Percentiles rank a stretch among this genome's conserved stretches.
Evolutionary conservation across 2,329 filamentous ascomycete species (phyloP).

Genomic region (Colletotrichum melonis): DNA sequence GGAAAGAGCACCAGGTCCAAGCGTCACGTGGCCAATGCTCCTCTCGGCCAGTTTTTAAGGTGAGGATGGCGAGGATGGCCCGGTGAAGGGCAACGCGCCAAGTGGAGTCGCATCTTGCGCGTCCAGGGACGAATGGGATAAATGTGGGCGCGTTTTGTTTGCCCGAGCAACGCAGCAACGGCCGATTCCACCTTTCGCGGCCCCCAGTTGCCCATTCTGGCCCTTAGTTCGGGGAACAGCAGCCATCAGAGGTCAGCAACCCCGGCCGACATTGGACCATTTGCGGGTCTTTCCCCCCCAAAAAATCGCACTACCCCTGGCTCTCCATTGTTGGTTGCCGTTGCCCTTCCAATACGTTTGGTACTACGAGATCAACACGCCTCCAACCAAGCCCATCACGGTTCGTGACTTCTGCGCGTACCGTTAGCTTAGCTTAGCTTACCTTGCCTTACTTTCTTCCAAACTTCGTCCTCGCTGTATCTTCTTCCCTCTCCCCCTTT

Average conservation of each 20-base stretch:
- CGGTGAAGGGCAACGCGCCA: background rate
- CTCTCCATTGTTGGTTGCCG: slow-evolving; percentile 23
- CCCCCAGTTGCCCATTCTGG: background rate
- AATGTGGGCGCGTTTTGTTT: slow-evolving; percentile 31
- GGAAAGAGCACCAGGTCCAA: background rate
- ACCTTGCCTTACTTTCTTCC: background rate
- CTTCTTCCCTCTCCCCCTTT: background rate
- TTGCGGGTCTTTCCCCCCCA: background rate
- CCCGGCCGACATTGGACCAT: background rate
- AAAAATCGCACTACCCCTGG: background rate
- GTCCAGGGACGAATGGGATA: slow-evolving; percentile 1
- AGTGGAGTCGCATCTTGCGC: slow-evolving; percentile 19
- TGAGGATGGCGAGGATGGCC: background rate
- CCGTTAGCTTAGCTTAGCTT: too few species aligned
- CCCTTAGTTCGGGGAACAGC: background rate
- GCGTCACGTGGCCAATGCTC: slow-evolving; percentile 7
- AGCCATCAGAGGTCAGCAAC: background rate
- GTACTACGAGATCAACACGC: slow-evolving; percentile 27
- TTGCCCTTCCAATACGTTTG: slow-evolving; percentile 30
- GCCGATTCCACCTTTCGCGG: background rate
- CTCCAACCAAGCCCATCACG: slow-evolving; percentile 13
- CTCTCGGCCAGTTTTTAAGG: slow-evolving; percentile 4
- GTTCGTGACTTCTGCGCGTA: background rate
- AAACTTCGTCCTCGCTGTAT: background rate
- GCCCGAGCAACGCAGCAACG: slow-evolving; percentile 30